Evolutionary conservation across 225 moss, liverwort and hornwort species (phyloP).

Genomic region (Thuidium tamariscinum): DNA sequence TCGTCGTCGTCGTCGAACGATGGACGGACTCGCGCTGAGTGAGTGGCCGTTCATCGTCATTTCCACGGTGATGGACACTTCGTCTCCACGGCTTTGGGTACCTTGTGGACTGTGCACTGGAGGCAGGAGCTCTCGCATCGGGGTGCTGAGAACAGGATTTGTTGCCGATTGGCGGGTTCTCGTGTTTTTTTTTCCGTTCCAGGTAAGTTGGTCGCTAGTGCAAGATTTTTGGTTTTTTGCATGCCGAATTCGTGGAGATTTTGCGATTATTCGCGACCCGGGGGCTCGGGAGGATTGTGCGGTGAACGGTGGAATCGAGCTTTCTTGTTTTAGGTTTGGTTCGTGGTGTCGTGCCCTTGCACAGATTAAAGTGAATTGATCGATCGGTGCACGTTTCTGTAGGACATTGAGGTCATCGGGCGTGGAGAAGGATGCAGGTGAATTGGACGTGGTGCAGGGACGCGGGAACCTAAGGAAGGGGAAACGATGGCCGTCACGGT

Average conservation of each 20-base stretch:
- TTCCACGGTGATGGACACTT: neutral
- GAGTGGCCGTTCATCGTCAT: neutral
- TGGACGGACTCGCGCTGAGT: too few species aligned
- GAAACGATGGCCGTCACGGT: slow-evolving; percentile 20
- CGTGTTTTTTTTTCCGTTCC: neutral
- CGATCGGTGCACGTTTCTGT: neutral
- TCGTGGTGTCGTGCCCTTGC: neutral
- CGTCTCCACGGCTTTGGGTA: neutral
- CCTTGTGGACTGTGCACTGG: neutral
- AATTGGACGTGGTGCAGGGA: neutral
- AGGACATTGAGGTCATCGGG: neutral
- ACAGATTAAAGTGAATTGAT: neutral
- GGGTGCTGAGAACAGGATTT: neutral
- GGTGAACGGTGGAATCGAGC: neutral
- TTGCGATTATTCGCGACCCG: neutral
- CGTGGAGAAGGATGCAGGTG: neutral
- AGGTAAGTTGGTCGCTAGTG: neutral
- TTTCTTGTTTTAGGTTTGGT: slow-evolving; percentile 7
- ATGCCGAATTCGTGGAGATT: neutral
- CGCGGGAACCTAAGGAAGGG: neutral
- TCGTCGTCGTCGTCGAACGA: neutral
- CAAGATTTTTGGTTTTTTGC: neutral
- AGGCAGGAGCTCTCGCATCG: neutral
- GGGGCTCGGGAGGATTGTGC: neutral
- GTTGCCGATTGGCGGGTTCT: neutral